Conservation (phyloP, 164 flowering plant species). For the Annona cherimola region DNA sequence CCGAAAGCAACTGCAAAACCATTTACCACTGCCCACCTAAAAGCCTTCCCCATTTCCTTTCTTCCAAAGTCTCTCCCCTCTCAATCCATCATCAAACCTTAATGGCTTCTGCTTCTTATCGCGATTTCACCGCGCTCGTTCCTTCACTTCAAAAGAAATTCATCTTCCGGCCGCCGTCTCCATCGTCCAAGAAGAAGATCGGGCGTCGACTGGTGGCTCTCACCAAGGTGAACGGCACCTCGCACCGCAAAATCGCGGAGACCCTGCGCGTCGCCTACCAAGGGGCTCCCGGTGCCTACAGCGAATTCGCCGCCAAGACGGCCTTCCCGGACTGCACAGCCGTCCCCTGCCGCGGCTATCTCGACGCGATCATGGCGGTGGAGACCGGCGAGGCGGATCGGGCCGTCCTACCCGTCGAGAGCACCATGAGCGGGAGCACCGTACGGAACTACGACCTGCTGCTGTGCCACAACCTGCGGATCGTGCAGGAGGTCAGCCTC, state of each 20-base stretch:
- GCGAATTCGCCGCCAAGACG: conserved; percentile 25
- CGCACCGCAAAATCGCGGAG: background rate
- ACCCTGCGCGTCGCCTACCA: conserved; percentile 21
- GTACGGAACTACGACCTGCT: conserved; percentile 24
- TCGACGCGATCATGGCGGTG: conserved; percentile 17
- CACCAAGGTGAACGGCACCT: background rate
- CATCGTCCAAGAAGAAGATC: background rate
- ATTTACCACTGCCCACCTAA: background rate
- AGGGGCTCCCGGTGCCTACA: conserved; percentile 31
- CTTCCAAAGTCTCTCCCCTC: background rate
- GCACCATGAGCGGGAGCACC: conserved; percentile 25
- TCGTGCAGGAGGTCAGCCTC: conserved; percentile 23
- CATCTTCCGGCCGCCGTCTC: background rate
- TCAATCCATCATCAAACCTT: background rate
- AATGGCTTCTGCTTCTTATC: background rate
- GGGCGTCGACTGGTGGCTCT: background rate
- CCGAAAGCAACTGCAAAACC: no score
- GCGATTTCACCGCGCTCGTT: background rate
- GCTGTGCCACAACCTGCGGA: conserved; percentile 12
- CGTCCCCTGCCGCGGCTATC: conserved; percentile 18
- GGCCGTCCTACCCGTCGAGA: conserved; percentile 25
- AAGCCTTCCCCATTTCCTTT: background rate
- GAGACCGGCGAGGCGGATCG: conserved; percentile 20
- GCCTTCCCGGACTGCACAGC: conserved; percentile 20
- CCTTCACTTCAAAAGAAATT: background rate